These are phyloP conservation scores for Hymenotorrendiella dingleyae DNA, from an alignment of 2,329 filamentous ascomycete genomes.

Conservation along the genomic window DNA sequence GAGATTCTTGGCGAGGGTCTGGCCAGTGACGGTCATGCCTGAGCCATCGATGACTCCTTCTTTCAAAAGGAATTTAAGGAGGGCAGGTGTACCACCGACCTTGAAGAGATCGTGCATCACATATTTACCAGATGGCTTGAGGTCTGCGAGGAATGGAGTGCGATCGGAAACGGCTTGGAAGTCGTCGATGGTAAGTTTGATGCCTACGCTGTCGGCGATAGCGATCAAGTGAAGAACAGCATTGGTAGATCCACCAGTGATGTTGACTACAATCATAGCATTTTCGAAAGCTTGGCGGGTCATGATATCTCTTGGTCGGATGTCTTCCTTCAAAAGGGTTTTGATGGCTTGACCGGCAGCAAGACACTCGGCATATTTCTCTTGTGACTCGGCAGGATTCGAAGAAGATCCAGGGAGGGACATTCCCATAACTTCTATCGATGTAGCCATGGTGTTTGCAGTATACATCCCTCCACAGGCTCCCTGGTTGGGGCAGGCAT, in stretches of 20 bases:
- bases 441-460: conserved; percentile 70
- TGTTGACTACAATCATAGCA: conserved; percentile 76
- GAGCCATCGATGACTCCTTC: conserved; percentile 53
- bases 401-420: conserved; percentile 78
- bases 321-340: conserved; percentile 69
- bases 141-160: conserved; percentile 72
- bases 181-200: conserved; percentile 79
- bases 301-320: conserved; percentile 71
- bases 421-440: conserved; percentile 69
- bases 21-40: conserved; percentile 55
- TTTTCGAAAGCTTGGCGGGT: conserved; percentile 78
- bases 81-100: conserved; percentile 51
- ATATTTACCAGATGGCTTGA: conserved; percentile 69
- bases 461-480: conserved; percentile 86
- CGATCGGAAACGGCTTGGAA: conserved; percentile 78
- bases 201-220: conserved; percentile 73
- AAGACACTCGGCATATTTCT: conserved; percentile 68
- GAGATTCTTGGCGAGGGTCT: conserved; percentile 53
- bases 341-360: conserved; percentile 67
- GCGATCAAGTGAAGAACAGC: conserved; percentile 80
- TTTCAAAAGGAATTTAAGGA: conserved; percentile 52
- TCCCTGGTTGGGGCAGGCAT: conserved; percentile 80
- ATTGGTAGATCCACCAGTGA: conserved; percentile 80
- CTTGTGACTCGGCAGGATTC: conserved; percentile 67
- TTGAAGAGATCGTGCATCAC: conserved; percentile 53